Evolutionary conservation across 2,329 filamentous ascomycete species (phyloP).

Genomic region (Colletotrichum aenigma): DNA sequence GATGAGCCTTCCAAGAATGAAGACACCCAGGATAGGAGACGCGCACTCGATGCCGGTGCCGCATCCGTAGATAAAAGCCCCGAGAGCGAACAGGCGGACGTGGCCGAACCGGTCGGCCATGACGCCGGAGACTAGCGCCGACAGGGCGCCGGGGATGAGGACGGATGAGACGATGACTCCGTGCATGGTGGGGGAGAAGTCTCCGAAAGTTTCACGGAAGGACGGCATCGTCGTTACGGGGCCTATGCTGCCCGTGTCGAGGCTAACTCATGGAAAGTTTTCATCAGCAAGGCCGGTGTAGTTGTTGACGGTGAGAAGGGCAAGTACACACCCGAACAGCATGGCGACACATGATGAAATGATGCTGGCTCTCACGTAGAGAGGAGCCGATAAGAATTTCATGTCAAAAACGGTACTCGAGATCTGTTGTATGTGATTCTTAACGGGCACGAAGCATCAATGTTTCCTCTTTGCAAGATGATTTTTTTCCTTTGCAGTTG

Average conservation of each 20-base stretch:
- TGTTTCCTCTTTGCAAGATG: neutral
- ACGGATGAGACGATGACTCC: constrained; percentile 66
- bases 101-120: constrained; percentile 60
- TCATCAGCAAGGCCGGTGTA: neutral
- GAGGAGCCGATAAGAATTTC: constrained; percentile 18
- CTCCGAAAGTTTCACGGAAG: constrained; percentile 55
- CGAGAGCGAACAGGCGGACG: constrained; percentile 54
- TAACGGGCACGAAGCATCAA: neutral
- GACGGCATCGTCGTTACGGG: constrained; percentile 62
- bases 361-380: constrained; percentile 32
- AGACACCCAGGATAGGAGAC: constrained; percentile 46
- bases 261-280: constrained; percentile 10
- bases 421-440: neutral
- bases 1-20: constrained; percentile 59
- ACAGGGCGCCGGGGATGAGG: constrained; percentile 62
- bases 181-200: constrained; percentile 57
- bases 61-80: constrained; percentile 53
- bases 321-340: constrained; percentile 31
- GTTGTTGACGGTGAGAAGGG: neutral
- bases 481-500: neutral
- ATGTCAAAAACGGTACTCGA: neutral
- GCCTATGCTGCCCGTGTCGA: constrained; percentile 58
- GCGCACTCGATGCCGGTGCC: constrained; percentile 49
- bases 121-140: constrained; percentile 61
- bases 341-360: constrained; percentile 34